Conservation (phyloP, 352 stramenopile species). For the Globisporangium rhizosaccharum region DNA sequence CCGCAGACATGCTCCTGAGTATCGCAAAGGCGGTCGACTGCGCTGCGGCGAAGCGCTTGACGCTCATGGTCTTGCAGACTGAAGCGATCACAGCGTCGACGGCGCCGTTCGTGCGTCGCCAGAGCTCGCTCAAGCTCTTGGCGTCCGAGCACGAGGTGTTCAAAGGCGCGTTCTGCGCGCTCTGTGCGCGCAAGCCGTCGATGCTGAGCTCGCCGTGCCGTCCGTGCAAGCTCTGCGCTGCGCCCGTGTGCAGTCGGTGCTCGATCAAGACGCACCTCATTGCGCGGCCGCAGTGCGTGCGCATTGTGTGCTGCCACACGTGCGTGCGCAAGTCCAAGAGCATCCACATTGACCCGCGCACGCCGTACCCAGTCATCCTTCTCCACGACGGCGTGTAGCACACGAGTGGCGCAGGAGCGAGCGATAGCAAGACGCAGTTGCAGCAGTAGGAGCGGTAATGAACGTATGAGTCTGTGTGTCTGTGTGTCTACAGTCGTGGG, state of each 20-base stretch:
- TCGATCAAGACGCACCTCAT: conserved; percentile 39
- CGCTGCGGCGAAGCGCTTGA: conserved; percentile 37
- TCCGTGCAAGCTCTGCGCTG: conserved; percentile 34
- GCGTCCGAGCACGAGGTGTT: conserved; percentile 4
- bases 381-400: conserved; percentile 18
- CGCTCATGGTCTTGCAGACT: conserved; percentile 20
- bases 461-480: neutral
- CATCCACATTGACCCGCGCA: conserved; percentile 30
- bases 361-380: conserved; percentile 30
- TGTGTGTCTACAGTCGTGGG: too few species aligned
- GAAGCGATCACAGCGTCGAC: neutral
- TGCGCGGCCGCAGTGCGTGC: conserved; percentile 21
- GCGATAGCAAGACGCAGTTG: neutral
- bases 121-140: neutral
- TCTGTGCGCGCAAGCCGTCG: conserved; percentile 15
- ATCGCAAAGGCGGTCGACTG: conserved; percentile 26
- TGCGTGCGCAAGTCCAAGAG: conserved; percentile 41
- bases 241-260: conserved; percentile 43
- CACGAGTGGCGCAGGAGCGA: conserved; percentile 6
- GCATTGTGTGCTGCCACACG: conserved; percentile 42
- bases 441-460: neutral
- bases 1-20: conserved; percentile 31
- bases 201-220: conserved; percentile 23
- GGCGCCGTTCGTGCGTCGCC: neutral
- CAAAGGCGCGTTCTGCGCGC: conserved; percentile 6